These are phyloP conservation scores for Patellaria atrata DNA, from an alignment of 495 filamentous ascomycete species.

Conservation along the genomic window DNA sequence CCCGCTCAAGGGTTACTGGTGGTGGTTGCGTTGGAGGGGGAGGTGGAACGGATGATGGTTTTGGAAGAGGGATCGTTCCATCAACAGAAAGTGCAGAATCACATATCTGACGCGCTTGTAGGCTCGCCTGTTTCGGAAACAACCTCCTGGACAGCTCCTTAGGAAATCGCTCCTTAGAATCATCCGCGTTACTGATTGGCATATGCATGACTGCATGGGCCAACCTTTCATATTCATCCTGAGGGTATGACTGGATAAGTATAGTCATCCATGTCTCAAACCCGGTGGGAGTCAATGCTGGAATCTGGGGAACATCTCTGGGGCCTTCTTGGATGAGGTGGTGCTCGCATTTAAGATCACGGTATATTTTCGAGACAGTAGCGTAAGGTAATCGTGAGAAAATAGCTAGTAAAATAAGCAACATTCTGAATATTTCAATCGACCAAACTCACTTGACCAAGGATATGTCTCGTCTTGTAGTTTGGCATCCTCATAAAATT, in stretches of 20 bases:
- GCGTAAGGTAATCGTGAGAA: slow-evolving; percentile 28
- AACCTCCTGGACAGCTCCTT: slow-evolving; percentile 63
- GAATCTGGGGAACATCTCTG: slow-evolving; percentile 47
- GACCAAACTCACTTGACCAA: slow-evolving; percentile 40
- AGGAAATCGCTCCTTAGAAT: slow-evolving; percentile 60
- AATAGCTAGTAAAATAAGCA: slow-evolving; percentile 26
- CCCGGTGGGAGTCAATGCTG: slow-evolving; percentile 63
- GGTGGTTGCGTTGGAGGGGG: slow-evolving; percentile 14
- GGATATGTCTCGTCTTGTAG: slow-evolving; percentile 50
- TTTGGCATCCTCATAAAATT: slow-evolving; percentile 56
- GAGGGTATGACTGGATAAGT: slow-evolving; percentile 62
- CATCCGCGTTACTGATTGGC: slow-evolving; percentile 60
- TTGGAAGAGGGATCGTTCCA: slow-evolving; percentile 13
- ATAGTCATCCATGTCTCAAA: slow-evolving; percentile 67
- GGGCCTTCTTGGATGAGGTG: slow-evolving; percentile 51
- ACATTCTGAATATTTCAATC: slow-evolving; percentile 6
- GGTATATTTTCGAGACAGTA: slow-evolving; percentile 57
- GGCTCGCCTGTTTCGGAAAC: slow-evolving; percentile 38
- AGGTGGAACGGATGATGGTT: slow-evolving; percentile 18
- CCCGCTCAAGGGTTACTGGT: slow-evolving; percentile 32
- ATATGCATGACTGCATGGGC: slow-evolving; percentile 57
- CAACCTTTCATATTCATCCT: slow-evolving; percentile 61
- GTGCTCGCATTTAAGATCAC: slow-evolving; percentile 63
- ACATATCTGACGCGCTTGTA: slow-evolving; percentile 23
- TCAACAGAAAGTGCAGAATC: slow-evolving; percentile 21